phyloP scores from a whole-genome alignment of 1,139 yeast genomes.

The Candida neerlandica region DNA sequence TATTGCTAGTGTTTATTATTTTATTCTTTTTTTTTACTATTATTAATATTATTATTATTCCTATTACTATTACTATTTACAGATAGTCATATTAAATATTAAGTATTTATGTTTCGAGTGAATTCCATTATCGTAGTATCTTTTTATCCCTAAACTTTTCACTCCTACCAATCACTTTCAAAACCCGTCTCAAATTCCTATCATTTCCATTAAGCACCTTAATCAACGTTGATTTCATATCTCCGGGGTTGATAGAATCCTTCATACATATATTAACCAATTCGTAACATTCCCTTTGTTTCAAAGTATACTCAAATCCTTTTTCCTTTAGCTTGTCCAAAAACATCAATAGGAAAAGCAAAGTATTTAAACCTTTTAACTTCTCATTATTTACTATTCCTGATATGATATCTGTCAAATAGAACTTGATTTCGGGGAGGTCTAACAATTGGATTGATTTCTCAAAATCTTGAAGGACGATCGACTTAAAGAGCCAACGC shows the following conservation, averaged over 20 bases:
- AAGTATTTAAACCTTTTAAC: constrained; percentile 19
- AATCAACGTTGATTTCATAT: constrained; percentile 15
- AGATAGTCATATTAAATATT: not conserved
- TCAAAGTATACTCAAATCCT: constrained; percentile 24
- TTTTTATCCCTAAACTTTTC: constrained; percentile 1
- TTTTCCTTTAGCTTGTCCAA: constrained; percentile 18
- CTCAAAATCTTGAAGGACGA: constrained; percentile 29
- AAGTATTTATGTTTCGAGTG: not conserved
- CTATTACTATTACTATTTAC: not conserved
- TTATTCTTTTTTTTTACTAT: no score
- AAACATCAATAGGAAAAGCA: constrained; percentile 19
- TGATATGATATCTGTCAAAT: constrained; percentile 25
- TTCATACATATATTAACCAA: constrained; percentile 13
- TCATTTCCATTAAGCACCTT: constrained; percentile 13
- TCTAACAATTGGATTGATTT: constrained; percentile 26
- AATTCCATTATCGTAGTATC: not conserved
- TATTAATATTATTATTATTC: no score
- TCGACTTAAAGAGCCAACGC: constrained; percentile 24
- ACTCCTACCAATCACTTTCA: constrained; percentile 2
- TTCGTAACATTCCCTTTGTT: constrained; percentile 18
- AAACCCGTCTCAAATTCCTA: constrained; percentile 8
- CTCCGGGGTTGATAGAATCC: not conserved
- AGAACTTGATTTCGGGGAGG: constrained; percentile 19
- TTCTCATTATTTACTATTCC: constrained; percentile 27
- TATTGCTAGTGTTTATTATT: no score